Base-by-base conservation (phyloP, 2,329 filamentous ascomycete genomes). In the Geosmithia putterillii region DNA sequence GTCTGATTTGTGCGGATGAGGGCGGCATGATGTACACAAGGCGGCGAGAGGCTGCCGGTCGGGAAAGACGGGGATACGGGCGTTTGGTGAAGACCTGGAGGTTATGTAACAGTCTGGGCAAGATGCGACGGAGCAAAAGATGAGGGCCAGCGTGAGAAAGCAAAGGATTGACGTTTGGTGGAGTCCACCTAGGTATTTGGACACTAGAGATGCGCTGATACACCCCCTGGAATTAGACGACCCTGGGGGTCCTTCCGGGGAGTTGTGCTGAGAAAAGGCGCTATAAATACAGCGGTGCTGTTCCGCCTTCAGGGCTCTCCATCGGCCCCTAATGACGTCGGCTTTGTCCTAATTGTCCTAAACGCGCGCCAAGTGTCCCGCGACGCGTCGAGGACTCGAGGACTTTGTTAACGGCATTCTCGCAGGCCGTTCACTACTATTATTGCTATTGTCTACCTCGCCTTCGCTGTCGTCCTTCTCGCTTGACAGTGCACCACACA, bases 1-100 rank as follows among this genome's bases (percentile, higher is more conserved):
- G 53, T 57, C 63, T 68, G 51, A 70, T 62, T 47, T 63, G 59
- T 40, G 62, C 50, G 34, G 61, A 58, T 38, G 56, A 53, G 25
- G 61, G 59, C 45, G 64, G 57, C 64, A 66, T 65, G 42, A 42
- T 54, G 12, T 40, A 36, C 19, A 17, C 14, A 7, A 40, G 23
- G 38, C 20, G 21, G 38, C 28, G 5, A 14, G 28, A 32, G 15
- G n/a, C n/a, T n/a, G n/a, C n/a, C n/a, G n/a, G n/a, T n/a, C 28
- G 15, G 28, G 10, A 32, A 32, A 12, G 28, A 12, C 28, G 28
- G 28, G 15, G 28, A 12, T 9, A 32, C 15, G 28, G 10, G 28
- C 28, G 28, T 14, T 32, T 32, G 28, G 10, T 32, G 10, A n/a
- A n/a, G n/a, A n/a, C n/a, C n/a, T n/a, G n/a, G n/a, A n/a, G 10